A percentile compares a stretch with the other conserved stretches of the same genome.
These are phyloP conservation scores for Stephanodiscus triporus DNA, from an alignment of 108 stramenopile species.

Conservation along the genomic window DNA sequence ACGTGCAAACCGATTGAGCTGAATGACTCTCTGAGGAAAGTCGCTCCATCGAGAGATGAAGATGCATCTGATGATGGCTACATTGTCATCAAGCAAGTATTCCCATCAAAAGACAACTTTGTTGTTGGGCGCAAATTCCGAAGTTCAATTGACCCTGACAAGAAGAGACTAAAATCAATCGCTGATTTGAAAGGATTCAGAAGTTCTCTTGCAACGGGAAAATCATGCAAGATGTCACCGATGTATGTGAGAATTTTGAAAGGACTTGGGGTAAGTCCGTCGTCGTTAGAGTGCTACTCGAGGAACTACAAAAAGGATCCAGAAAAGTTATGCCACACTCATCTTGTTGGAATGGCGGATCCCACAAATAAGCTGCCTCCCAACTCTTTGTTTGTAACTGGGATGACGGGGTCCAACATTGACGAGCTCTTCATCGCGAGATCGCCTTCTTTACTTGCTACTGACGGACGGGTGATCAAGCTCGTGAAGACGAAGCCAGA, in stretches of 20 bases:
- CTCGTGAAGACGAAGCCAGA: constrained; percentile 47
- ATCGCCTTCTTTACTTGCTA: constrained; percentile 41
- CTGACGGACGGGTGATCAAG: constrained; percentile 45
- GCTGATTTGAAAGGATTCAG: constrained; percentile 14
- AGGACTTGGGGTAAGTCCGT: constrained; percentile 28
- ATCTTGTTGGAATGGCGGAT: constrained; percentile 60
- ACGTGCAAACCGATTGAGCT: constrained; percentile 42
- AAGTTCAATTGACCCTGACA: neutral
- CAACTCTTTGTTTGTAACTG: constrained; percentile 55
- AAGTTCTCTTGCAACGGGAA: constrained; percentile 12
- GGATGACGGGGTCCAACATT: constrained; percentile 8
- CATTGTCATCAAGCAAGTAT: constrained; percentile 15
- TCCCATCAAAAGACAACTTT: constrained; percentile 16
- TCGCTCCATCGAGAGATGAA: constrained; percentile 32
- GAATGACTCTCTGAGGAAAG: constrained; percentile 57
- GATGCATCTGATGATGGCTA: constrained; percentile 16
- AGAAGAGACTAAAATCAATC: constrained; percentile 6
- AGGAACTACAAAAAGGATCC: constrained; percentile 8
- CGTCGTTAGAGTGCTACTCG: constrained; percentile 19
- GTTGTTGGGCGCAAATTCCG: constrained; percentile 6
- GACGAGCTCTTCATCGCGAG: constrained; percentile 52
- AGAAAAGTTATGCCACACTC: constrained; percentile 44
- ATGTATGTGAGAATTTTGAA: constrained; percentile 41
- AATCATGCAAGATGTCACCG: constrained; percentile 20
- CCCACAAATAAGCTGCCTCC: constrained; percentile 51